phyloP scores from a whole-genome alignment of 768 basidiomycete species.

The Tulasnella sp. region DNA sequence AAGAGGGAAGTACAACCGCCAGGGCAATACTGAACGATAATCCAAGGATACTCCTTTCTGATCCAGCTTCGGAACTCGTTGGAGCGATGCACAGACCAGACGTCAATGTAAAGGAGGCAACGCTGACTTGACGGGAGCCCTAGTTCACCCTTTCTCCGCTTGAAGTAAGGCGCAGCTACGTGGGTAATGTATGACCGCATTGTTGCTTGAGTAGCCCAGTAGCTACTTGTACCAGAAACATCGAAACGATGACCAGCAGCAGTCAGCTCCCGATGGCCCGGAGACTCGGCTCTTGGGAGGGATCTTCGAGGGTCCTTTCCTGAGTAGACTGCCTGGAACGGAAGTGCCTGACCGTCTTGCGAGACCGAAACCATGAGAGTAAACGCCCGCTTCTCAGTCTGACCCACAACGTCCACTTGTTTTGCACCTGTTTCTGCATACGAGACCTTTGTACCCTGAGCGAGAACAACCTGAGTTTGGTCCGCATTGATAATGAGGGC shows the following conservation, averaged over 20 bases:
- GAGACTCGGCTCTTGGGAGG: conserved; percentile 29
- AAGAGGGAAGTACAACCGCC: no score
- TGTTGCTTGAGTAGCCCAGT: no score
- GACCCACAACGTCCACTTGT: conserved; percentile 39
- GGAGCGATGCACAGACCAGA: conserved; percentile 41
- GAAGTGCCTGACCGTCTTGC: conserved; percentile 36
- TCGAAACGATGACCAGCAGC: no score
- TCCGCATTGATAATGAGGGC: conserved; percentile 36
- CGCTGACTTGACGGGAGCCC: not conserved
- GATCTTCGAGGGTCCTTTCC: conserved; percentile 35
- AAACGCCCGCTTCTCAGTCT: conserved; percentile 44
- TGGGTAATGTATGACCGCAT: no score
- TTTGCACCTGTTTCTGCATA: conserved; percentile 36
- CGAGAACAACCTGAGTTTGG: conserved; percentile 38
- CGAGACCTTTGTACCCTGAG: conserved; percentile 35
- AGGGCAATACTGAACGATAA: no score
- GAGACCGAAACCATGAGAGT: conserved; percentile 40
- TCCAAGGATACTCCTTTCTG: not conserved
- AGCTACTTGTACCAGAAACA: no score
- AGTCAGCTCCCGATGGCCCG: no score
- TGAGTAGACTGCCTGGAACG: conserved; percentile 40
- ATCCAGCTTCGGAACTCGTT: conserved; percentile 40
- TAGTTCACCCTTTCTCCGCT: no score
- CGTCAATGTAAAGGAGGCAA: conserved; percentile 24
- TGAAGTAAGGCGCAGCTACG: no score